A percentile compares a stretch with the other conserved stretches of the same genome.
Evolutionary conservation across 2,329 filamentous ascomycete species (phyloP).

Genomic region (Lasiodiplodia sp.): DNA sequence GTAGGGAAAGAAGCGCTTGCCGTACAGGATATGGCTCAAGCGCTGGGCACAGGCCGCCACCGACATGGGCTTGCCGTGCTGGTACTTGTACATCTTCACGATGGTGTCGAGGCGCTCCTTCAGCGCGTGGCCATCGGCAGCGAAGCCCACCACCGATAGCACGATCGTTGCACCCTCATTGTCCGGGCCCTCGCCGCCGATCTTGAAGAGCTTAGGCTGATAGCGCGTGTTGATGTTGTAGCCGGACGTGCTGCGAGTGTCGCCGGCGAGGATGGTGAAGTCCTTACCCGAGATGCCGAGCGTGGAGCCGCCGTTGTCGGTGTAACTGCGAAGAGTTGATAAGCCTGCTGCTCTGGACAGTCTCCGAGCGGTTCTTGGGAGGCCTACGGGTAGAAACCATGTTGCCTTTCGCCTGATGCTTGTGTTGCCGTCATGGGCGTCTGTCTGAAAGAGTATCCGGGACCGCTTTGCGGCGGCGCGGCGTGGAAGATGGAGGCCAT

Average conservation of each 20-base stretch:
- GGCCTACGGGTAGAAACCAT: conserved; percentile 90
- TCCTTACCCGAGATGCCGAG: conserved; percentile 92
- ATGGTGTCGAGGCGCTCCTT: conserved; percentile 93
- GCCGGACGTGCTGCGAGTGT: conserved; percentile 92
- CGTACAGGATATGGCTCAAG: conserved; percentile 92
- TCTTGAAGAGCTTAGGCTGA: conserved; percentile 95
- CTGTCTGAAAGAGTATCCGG: conserved; percentile 68
- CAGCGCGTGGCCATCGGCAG: conserved; percentile 90
- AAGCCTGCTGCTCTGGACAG: neutral
- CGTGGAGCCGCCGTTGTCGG: conserved; percentile 96
- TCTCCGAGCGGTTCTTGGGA: neutral
- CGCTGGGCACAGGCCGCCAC: conserved; percentile 95
- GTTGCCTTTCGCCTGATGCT: conserved; percentile 65
- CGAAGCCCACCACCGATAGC: conserved; percentile 93
- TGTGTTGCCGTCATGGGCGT: conserved; percentile 48
- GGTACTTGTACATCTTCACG: conserved; percentile 99
- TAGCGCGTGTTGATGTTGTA: conserved; percentile 98
- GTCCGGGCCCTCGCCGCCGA: conserved; percentile 82
- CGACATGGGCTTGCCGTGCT: conserved; percentile 95
- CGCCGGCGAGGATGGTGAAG: conserved; percentile 96
- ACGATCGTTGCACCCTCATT: conserved; percentile 83
- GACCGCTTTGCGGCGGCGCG: conserved; percentile 58
- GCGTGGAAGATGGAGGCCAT: conserved; percentile 65
- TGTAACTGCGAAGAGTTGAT: conserved; percentile 69
- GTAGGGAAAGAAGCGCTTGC: conserved; percentile 99